A percentile compares a stretch with the other conserved stretches of the same genome.
Evolutionary conservation across 768 basidiomycete species (phyloP).

Genomic region (Ramaria sp.): DNA sequence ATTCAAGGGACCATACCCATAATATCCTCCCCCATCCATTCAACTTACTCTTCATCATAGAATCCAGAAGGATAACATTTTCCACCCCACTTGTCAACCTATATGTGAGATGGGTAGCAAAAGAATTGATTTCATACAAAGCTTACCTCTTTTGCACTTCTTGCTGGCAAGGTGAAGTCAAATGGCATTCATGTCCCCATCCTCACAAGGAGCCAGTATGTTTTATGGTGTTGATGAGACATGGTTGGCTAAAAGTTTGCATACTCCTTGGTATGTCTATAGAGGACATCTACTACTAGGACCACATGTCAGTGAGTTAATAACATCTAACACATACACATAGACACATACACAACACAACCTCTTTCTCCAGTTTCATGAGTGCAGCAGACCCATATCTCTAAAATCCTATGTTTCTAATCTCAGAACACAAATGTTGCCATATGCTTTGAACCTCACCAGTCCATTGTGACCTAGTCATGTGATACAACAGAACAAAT

Average conservation of each 20-base stretch:
- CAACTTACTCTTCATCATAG: too few relatives aligned
- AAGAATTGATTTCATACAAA: not conserved
- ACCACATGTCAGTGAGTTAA: not conserved
- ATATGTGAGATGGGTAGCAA: not conserved
- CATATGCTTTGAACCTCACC: constrained; percentile 44
- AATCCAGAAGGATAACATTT: too few relatives aligned
- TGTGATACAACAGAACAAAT: too few relatives aligned
- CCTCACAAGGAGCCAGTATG: constrained; percentile 52
- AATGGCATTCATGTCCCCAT: constrained; percentile 33
- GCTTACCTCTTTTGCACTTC: constrained; percentile 32
- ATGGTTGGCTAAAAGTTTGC: constrained; percentile 70
- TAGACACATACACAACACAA: constrained; percentile 45
- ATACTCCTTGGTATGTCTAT: constrained; percentile 63
- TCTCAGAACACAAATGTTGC: constrained; percentile 45
- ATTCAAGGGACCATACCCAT: too few relatives aligned
- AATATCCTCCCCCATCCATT: too few relatives aligned
- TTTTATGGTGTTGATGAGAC: constrained; percentile 55
- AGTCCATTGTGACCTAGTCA: too few relatives aligned
- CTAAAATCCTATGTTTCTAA: constrained; percentile 50
- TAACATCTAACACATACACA: not conserved
- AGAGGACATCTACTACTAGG: constrained; percentile 57
- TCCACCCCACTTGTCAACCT: too few relatives aligned
- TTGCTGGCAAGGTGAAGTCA: constrained; percentile 27
- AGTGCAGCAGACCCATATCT: constrained; percentile 39
- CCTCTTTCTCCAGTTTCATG: constrained; percentile 48